phyloP scores from a whole-genome alignment of 805 yeast species.

The Wickerhamiella dianesei region DNA sequence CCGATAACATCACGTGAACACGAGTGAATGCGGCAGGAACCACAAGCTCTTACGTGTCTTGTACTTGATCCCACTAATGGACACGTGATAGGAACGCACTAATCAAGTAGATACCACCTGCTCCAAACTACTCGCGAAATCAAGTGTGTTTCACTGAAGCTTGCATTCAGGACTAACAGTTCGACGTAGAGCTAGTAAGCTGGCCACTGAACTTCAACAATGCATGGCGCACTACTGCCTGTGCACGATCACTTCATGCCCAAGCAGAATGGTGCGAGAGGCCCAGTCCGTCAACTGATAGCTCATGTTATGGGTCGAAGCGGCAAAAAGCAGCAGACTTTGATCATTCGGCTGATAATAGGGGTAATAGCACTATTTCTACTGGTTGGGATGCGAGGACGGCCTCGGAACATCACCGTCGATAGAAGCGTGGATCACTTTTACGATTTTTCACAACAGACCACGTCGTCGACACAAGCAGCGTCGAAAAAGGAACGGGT shows the following conservation, averaged over 20 bases:
- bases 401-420: conserved; percentile 3
- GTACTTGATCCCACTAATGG: too few species aligned
- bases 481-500: conserved; percentile 52
- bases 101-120: too few species aligned
- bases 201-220: conserved; percentile 3
- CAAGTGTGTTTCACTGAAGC: too few species aligned
- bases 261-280: not conserved
- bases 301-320: not conserved
- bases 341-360: conserved; percentile 6
- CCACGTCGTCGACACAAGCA: conserved; percentile 8
- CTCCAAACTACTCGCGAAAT: too few species aligned
- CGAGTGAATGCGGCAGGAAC: too few species aligned
- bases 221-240: conserved; percentile 19
- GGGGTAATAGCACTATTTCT: conserved; percentile 4
- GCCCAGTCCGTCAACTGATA: not conserved
- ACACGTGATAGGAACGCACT: too few species aligned
- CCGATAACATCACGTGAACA: too few species aligned
- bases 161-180: too few species aligned
- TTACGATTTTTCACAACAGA: conserved; percentile 40
- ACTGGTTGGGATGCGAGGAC: conserved; percentile 4
- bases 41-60: too few species aligned
- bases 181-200: too few species aligned
- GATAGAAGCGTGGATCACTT: conserved; percentile 20
- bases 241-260: conserved; percentile 17
- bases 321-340: not conserved